Evolutionary conservation across 768 basidiomycete genomes (phyloP).

Genomic region (Coprinellus aureogranulatus): DNA sequence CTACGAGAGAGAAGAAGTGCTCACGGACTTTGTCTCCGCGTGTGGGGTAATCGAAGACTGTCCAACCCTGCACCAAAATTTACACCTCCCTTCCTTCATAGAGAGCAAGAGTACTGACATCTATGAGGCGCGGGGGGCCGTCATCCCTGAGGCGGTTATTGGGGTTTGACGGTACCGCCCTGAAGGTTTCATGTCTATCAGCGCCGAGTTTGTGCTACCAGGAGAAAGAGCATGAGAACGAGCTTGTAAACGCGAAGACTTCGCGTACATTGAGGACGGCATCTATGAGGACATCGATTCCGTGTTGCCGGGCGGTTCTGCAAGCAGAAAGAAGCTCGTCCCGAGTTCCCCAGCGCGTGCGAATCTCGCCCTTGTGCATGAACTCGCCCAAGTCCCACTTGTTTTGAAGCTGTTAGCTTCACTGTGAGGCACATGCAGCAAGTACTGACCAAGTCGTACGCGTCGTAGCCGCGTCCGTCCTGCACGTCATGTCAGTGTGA

Average conservation of each 20-base stretch:
- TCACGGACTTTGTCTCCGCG: slow-evolving; percentile 61
- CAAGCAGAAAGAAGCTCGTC: slow-evolving; percentile 75
- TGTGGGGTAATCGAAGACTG: slow-evolving; percentile 81
- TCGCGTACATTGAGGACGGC: slow-evolving; percentile 80
- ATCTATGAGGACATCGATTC: slow-evolving; percentile 78
- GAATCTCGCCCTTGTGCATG: slow-evolving; percentile 63
- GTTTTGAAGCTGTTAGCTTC: background rate
- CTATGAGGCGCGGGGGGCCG: slow-evolving; percentile 61
- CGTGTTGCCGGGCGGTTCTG: slow-evolving; percentile 59
- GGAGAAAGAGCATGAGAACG: slow-evolving; percentile 9
- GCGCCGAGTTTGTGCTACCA: slow-evolving; percentile 80
- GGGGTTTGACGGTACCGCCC: slow-evolving; percentile 68
- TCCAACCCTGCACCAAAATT: slow-evolving; percentile 61
- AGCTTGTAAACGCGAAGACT: slow-evolving; percentile 3
- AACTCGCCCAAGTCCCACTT: slow-evolving; percentile 92
- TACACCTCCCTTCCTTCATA: background rate
- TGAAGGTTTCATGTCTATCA: slow-evolving; percentile 68
- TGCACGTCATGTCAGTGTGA: slow-evolving; percentile 22
- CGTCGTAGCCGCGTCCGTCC: slow-evolving; percentile 80
- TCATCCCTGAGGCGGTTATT: slow-evolving; percentile 62
- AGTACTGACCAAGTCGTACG: slow-evolving; percentile 70
- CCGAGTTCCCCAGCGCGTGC: slow-evolving; percentile 86
- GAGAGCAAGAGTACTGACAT: slow-evolving; percentile 41
- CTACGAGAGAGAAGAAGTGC: background rate
- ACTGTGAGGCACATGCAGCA: background rate